Conservation (phyloP, 164 flowering plant genomes). For the Vitis cinerea region DNA sequence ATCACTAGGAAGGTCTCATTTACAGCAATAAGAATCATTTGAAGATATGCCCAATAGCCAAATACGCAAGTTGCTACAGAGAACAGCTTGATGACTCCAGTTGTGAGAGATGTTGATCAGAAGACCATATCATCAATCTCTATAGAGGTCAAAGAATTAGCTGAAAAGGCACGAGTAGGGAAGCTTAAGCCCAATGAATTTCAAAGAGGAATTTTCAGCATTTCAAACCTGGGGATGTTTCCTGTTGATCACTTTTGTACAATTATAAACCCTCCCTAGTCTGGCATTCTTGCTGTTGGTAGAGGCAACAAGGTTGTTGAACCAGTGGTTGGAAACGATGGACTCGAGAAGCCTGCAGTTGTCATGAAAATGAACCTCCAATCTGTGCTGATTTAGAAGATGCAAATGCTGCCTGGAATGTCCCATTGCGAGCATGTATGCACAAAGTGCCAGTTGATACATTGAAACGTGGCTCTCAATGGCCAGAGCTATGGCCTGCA, state of each 20-base stretch:
- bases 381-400: constrained; percentile 76
- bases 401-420: constrained; percentile 95
- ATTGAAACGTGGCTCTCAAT: constrained; percentile 67
- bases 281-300: constrained; percentile 95
- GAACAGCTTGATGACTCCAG: constrained; percentile 91
- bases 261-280: constrained; percentile 98
- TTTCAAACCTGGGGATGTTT: constrained; percentile 98
- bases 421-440: constrained; percentile 83
- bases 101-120: constrained; percentile 90
- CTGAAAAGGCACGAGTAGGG: constrained; percentile 88
- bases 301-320: constrained; percentile 70
- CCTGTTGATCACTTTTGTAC: constrained; percentile 96
- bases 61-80: constrained; percentile 92
- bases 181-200: constrained; percentile 85
- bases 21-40: constrained; percentile 40
- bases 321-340: too few species aligned
- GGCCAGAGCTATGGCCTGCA: constrained; percentile 91
- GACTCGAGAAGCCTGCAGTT: too few species aligned
- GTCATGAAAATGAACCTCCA: constrained; percentile 53
- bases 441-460: constrained; percentile 64
- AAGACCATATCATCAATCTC: constrained; percentile 87
- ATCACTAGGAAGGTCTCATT: constrained; percentile 28
- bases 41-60: constrained; percentile 42
- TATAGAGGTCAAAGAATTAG: constrained; percentile 47
- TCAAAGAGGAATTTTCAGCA: constrained; percentile 98